phyloP scores from a whole-genome alignment of 805 yeast species.

The Metschnikowia drakensbergensis region DNA sequence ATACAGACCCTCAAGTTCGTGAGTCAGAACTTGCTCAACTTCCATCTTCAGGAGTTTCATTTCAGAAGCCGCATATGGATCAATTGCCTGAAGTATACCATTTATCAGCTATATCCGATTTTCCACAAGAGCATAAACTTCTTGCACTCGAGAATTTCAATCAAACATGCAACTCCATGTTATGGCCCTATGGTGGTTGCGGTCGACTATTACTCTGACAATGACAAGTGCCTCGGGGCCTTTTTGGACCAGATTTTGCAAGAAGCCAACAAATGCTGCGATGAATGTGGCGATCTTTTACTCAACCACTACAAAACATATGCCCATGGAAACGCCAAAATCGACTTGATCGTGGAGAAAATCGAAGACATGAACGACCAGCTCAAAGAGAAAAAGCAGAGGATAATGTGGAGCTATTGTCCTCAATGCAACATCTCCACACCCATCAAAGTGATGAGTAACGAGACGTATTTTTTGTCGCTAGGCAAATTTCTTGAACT shows the following conservation, averaged over 20 bases:
- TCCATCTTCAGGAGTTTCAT: conserved; percentile 49
- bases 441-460: conserved; percentile 78
- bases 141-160: conserved; percentile 76
- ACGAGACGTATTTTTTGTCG: conserved; percentile 83
- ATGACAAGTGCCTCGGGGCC: conserved; percentile 86
- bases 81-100: conserved; percentile 32
- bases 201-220: conserved; percentile 86
- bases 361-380: conserved; percentile 22
- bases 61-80: conserved; percentile 47
- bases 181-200: conserved; percentile 83
- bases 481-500: conserved; percentile 91
- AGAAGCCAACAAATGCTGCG: conserved; percentile 64
- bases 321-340: conserved; percentile 81
- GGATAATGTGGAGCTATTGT: conserved; percentile 91
- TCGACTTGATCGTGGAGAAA: conserved; percentile 71
- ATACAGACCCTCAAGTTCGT: conserved; percentile 35
- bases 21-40: conserved; percentile 33
- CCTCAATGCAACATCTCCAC: conserved; percentile 70
- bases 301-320: conserved; percentile 79
- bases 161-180: conserved; percentile 86
- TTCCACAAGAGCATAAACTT: conserved; percentile 76
- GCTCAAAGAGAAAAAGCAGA: conserved; percentile 42
- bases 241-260: conserved; percentile 75
- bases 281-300: conserved; percentile 72
- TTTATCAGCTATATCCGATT: conserved; percentile 41